Conservation (phyloP, 345 rosid genomes). For the Eucalyptus shirleyi region DNA sequence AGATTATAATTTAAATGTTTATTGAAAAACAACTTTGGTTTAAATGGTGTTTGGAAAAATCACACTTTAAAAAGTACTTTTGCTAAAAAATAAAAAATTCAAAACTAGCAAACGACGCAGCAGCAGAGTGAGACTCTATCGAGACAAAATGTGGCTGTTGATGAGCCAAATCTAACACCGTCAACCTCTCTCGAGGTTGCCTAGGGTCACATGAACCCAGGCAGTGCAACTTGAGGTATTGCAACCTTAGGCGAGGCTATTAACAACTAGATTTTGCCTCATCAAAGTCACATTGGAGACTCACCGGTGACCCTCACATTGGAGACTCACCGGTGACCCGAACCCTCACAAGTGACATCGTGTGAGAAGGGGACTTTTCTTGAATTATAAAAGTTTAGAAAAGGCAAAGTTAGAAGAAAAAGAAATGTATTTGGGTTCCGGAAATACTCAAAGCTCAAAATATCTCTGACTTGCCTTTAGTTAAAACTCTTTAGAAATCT, state of each 20-base stretch:
- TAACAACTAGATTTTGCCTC: too few species aligned
- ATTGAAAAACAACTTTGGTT: neutral
- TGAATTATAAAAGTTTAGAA: neutral
- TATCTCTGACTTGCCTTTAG: fast-evolving
- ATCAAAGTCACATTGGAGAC: neutral
- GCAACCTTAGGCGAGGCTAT: too few species aligned
- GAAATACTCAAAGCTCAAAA: fast-evolving
- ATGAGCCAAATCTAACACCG: neutral
- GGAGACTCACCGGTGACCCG: fast-evolving
- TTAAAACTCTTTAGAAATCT: fast-evolving
- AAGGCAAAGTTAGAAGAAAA: neutral
- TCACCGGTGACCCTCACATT: fast-evolving
- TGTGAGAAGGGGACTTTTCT: fast-evolving
- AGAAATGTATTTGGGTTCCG: fast-evolving
- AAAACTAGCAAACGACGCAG: fast-evolving
- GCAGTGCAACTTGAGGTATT: neutral
- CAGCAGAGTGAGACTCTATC: fast-evolving
- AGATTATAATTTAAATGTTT: too few species aligned
- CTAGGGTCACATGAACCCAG: neutral
- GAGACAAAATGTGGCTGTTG: fast-evolving
- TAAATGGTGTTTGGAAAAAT: neutral
- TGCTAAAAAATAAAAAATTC: neutral
- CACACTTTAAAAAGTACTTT: neutral
- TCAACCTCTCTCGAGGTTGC: neutral
- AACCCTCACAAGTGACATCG: neutral